Evolutionary conservation across 202 grass and related monocot species (phyloP).

Genomic region (Setaria italica): DNA sequence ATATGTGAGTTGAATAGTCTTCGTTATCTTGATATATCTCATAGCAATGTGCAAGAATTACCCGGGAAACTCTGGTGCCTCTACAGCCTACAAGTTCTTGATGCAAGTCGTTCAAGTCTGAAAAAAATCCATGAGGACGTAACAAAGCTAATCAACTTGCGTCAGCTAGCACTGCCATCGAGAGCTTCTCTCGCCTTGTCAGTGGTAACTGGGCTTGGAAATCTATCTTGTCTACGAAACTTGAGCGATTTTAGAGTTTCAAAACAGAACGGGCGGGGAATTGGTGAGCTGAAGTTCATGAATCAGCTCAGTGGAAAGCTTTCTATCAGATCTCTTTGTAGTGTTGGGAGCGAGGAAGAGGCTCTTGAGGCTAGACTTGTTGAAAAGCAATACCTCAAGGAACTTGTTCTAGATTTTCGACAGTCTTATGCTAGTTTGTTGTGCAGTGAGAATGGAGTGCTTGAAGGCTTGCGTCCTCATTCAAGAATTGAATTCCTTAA

Average conservation of each 20-base stretch:
- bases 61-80: conserved; percentile 5
- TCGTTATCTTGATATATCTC: conserved; percentile 45
- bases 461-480: not conserved
- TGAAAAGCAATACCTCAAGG: conserved; percentile 19
- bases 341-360: not conserved
- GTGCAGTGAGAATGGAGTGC: not conserved
- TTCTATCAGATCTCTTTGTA: conserved; percentile 1
- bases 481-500: not conserved
- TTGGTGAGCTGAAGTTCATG: conserved; percentile 44
- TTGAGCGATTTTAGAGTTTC: conserved; percentile 29
- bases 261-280: not conserved
- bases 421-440: fast-evolving
- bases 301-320: conserved; percentile 41
- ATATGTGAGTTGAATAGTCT: conserved; percentile 36
- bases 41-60: not conserved
- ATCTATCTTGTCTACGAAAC: conserved; percentile 44
- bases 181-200: not conserved
- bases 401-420: not conserved
- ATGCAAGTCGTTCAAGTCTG: not conserved
- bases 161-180: not conserved
- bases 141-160: conserved; percentile 49
- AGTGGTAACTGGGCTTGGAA: conserved; percentile 44
- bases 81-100: conserved; percentile 25
- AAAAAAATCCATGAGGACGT: not conserved
- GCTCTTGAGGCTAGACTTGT: conserved; percentile 33